phyloP scores from a whole-genome alignment of 768 basidiomycete species.

The Leccinellum rugosiceps region DNA sequence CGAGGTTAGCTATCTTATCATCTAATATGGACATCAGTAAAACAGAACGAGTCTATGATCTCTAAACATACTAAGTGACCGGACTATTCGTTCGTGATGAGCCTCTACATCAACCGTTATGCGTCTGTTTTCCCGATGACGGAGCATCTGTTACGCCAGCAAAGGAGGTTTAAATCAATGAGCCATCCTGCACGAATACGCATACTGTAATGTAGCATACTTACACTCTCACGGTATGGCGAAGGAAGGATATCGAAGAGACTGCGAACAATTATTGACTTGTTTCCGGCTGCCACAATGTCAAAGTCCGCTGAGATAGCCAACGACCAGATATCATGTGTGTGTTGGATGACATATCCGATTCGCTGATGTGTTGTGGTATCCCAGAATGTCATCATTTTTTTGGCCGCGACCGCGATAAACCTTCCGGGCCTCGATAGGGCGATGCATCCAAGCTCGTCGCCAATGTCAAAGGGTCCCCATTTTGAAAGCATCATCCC shows the following conservation, averaged over 20 bases:
- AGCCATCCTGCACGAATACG: background rate
- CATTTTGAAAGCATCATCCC: background rate
- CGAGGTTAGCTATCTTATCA: background rate
- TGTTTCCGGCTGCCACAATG: background rate
- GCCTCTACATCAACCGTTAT: background rate
- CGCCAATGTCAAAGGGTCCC: background rate
- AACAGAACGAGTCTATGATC: background rate
- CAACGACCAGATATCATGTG: background rate
- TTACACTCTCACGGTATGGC: constrained; percentile 1
- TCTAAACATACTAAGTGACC: background rate
- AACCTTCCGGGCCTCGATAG: background rate
- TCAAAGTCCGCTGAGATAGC: background rate
- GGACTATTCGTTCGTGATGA: background rate
- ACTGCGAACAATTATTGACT: constrained; percentile 1
- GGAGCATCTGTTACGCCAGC: background rate
- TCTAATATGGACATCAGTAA: background rate
- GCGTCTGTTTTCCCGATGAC: background rate
- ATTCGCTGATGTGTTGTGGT: background rate
- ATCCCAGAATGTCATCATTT: background rate
- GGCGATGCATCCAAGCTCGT: background rate
- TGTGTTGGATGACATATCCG: background rate
- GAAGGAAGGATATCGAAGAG: constrained; percentile 1
- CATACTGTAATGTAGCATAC: background rate
- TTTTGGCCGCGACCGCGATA: background rate
- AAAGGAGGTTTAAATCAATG: background rate